Evolutionary conservation across 2,329 filamentous ascomycete species (phyloP).

Genomic region (Westerdykella sp.): DNA sequence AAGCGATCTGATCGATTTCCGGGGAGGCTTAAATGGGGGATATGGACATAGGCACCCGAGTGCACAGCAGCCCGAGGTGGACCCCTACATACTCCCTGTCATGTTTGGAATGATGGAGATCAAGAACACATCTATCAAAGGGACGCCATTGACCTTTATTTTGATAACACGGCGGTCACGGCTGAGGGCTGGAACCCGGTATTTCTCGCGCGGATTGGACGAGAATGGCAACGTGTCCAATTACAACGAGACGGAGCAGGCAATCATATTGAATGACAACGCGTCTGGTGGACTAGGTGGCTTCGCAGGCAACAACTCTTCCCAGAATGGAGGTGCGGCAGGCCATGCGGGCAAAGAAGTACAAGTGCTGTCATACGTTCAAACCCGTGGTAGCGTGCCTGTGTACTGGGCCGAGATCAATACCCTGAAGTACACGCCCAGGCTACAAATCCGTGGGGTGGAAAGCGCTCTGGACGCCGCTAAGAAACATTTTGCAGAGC

Average conservation of each 20-base stretch:
- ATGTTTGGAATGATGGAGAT: slow-evolving; percentile 97
- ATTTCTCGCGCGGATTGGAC: slow-evolving; percentile 90
- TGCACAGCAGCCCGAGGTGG: slow-evolving; percentile 67
- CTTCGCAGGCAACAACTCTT: slow-evolving; percentile 69
- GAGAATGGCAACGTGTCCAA: slow-evolving; percentile 95
- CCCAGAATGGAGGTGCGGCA: slow-evolving; percentile 60
- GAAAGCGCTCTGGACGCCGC: slow-evolving; percentile 75
- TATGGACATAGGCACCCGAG: slow-evolving; percentile 54
- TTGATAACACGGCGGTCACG: slow-evolving; percentile 86
- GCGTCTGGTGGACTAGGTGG: slow-evolving; percentile 66
- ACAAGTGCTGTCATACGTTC: slow-evolving; percentile 89
- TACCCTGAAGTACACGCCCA: slow-evolving; percentile 83
- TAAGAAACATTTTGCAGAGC: slow-evolving; percentile 83
- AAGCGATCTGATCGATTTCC: slow-evolving; percentile 85
- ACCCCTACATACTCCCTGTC: slow-evolving; percentile 90
- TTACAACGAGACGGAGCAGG: slow-evolving; percentile 97
- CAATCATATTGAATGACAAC: slow-evolving; percentile 80
- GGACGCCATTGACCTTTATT: slow-evolving; percentile 73
- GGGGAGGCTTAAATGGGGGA: slow-evolving; percentile 50
- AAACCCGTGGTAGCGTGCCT: slow-evolving; percentile 92
- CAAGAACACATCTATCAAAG: slow-evolving; percentile 77
- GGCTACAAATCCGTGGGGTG: slow-evolving; percentile 77
- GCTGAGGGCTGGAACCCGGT: slow-evolving; percentile 82
- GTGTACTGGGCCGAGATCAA: slow-evolving; percentile 97
- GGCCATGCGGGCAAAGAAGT: slow-evolving; percentile 61